phyloP scores from a whole-genome alignment of 2,329 filamentous ascomycete species.

The Venturia aucupariae region DNA sequence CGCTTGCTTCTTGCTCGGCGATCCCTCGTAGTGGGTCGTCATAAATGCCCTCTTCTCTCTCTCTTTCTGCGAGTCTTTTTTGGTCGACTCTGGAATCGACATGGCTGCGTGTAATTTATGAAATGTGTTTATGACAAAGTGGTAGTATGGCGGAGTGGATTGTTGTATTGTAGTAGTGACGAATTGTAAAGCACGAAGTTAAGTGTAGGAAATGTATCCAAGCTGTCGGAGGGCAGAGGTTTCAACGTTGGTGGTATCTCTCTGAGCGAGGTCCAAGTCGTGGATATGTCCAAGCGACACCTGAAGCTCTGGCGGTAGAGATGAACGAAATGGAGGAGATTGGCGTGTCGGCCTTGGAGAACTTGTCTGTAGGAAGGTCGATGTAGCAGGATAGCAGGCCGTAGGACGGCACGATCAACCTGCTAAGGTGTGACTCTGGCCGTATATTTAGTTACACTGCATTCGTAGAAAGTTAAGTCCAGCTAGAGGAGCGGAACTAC shows the following conservation, averaged over 20 bases:
- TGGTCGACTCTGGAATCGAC: neutral
- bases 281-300: neutral
- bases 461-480: neutral
- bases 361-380: constrained; percentile 5
- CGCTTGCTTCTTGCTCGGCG: neutral
- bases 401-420: neutral
- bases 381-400: neutral
- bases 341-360: neutral
- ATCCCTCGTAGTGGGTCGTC: neutral
- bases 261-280: neutral
- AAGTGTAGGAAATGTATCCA: neutral
- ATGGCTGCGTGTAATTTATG: neutral
- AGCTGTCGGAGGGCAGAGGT: neutral
- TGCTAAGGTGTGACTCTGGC: neutral
- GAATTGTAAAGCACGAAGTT: neutral
- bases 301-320: neutral
- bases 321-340: neutral
- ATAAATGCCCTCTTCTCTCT: neutral
- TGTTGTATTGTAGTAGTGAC: neutral
- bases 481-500: neutral
- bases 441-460: neutral
- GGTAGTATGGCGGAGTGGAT: neutral
- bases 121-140: neutral
- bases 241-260: neutral
- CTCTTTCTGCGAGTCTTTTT: neutral